Evolutionary conservation across 2,329 filamentous ascomycete species (phyloP), one percentile per base, ranked within the genome.

Genomic region (Didymella arachidicola): DNA sequence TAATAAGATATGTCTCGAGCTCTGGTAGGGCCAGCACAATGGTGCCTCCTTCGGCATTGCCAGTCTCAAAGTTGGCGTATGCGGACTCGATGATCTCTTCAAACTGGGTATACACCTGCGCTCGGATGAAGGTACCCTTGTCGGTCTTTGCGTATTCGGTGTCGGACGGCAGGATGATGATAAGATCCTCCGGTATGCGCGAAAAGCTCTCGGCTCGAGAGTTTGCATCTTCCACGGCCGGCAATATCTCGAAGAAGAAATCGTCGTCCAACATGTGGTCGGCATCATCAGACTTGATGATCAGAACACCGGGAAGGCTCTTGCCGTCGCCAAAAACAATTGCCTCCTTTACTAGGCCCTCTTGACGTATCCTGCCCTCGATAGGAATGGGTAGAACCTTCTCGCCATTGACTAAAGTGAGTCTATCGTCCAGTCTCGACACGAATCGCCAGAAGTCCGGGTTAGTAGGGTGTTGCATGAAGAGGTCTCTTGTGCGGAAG

Each of bases 261-360:
- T 85, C 79, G 0, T 79, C 72, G 3, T 82, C 76, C 0, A 78
- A 67, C 45, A 84, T 70, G 0, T 77, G 63, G 0, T 70, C 68
- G 0, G 80, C 79, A 2, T 75, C 73, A n/a, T 82, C 79, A 12
- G 80, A 78, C 26, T 82, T 80, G 22, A 88, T 75, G 12, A 88
- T 75, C 11, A 87, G 64, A 11, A 87, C 64, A 1, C 86, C 86
- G 0, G 84, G 83, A 27, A 82, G 77, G 0, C 81, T 77, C 46
- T 79, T 80, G 8, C 82, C 84, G 1, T 81, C 79, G 0, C 86
- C 86, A 60, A 88, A 87, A 0, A 87, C 80, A 2, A 87, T 77
- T 0, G 82, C 82, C 58, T 89, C 87, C 16, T 80, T 77, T 0
- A 89, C 83, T 0, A 82, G 72, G 3, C 78, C 74, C 47, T 84